phyloP scores from a whole-genome alignment of 176 grass and related monocot species.

The Pontederia crassipes region DNA sequence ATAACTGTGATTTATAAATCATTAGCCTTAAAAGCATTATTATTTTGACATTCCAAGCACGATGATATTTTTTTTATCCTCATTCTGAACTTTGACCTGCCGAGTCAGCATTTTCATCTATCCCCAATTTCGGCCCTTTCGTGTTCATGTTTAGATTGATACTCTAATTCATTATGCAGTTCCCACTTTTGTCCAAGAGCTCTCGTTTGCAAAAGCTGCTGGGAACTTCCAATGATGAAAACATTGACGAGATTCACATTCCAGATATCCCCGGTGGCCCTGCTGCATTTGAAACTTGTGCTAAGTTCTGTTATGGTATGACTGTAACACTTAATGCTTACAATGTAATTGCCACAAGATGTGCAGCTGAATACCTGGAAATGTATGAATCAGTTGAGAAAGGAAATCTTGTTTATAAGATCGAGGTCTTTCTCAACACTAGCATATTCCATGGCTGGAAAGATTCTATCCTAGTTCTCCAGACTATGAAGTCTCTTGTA shows the following conservation, averaged over 20 bases:
- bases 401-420: slow-evolving; percentile 87
- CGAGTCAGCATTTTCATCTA: not conserved
- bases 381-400: slow-evolving; percentile 90
- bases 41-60: not conserved
- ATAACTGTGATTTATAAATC: too few relatives aligned
- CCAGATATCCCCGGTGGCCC: slow-evolving; percentile 74
- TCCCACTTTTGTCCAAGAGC: slow-evolving; percentile 86
- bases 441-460: slow-evolving; percentile 90
- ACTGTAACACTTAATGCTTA: slow-evolving; percentile 82
- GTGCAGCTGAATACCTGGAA: slow-evolving; percentile 87
- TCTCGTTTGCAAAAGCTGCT: slow-evolving; percentile 69
- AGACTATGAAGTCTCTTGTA: slow-evolving; percentile 66
- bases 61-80: too few relatives aligned
- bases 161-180: slow-evolving; percentile 32
- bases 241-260: slow-evolving; percentile 52
- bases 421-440: slow-evolving; percentile 69
- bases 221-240: slow-evolving; percentile 41
- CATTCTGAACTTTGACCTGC: not conserved
- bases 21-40: not conserved
- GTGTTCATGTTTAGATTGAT: not conserved
- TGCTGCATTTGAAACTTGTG: slow-evolving; percentile 83
- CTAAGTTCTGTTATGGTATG: slow-evolving; percentile 84
- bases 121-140: not conserved
- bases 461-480: slow-evolving; percentile 82
- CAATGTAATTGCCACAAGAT: slow-evolving; percentile 71